These are phyloP conservation scores for Cladorrhinum sp. DNA, from an alignment of 2,329 filamentous ascomycete genomes.

Conservation along the genomic window DNA sequence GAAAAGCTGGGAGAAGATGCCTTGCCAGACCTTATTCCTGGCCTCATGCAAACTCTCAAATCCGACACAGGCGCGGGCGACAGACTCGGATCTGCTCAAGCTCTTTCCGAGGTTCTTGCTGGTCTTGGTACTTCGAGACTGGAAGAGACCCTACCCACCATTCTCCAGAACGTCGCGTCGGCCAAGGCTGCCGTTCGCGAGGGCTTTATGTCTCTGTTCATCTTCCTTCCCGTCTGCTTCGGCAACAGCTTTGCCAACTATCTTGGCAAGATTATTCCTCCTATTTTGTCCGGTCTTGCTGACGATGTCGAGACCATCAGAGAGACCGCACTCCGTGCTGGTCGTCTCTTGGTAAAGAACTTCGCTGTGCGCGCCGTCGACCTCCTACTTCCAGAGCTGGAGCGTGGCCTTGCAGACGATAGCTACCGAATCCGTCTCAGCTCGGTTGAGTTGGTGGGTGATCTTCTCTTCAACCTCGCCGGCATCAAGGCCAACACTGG, in stretches of 20 bases:
- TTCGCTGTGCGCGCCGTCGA: slow-evolving; percentile 95
- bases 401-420: slow-evolving; percentile 94
- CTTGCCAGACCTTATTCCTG: slow-evolving; percentile 92
- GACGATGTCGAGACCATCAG: slow-evolving; percentile 96
- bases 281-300: slow-evolving; percentile 88
- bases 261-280: slow-evolving; percentile 89
- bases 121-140: slow-evolving; percentile 88
- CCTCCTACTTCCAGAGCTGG: slow-evolving; percentile 86
- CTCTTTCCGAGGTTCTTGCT: slow-evolving; percentile 91
- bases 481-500: slow-evolving; percentile 81
- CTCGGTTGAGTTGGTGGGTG: slow-evolving; percentile 94
- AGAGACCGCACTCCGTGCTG: slow-evolving; percentile 91
- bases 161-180: slow-evolving; percentile 92
- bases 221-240: slow-evolving; percentile 97
- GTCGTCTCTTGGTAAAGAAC: slow-evolving; percentile 94
- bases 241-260: slow-evolving; percentile 98
- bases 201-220: slow-evolving; percentile 99
- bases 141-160: slow-evolving; percentile 93
- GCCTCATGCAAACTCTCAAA: slow-evolving; percentile 95
- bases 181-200: slow-evolving; percentile 87
- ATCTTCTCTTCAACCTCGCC: slow-evolving; percentile 95
- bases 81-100: slow-evolving; percentile 91
- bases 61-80: slow-evolving; percentile 96
- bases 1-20: slow-evolving; percentile 98
- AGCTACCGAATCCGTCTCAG: slow-evolving; percentile 97